A percentile compares a stretch with the other conserved stretches of the same genome.
Evolutionary conservation across 2,329 filamentous ascomycete genomes (phyloP).

Genomic region (Neonectria faginata): DNA sequence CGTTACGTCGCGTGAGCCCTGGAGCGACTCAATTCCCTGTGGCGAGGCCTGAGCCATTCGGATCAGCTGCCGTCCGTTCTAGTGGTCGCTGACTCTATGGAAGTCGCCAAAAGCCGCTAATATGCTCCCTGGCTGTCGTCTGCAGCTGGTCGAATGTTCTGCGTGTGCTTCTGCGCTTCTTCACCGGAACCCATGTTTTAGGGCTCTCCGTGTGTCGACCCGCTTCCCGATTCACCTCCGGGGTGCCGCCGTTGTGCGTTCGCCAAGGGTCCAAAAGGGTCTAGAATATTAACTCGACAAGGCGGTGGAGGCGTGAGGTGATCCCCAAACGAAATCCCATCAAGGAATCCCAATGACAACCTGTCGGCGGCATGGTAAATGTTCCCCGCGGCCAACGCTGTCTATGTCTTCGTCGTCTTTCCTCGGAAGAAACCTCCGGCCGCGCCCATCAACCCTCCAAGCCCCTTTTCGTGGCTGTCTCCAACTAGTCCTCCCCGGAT

Average conservation of each 20-base stretch:
- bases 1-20: slow-evolving; percentile 13
- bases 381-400: neutral
- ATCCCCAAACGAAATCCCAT: neutral
- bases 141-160: slow-evolving; percentile 41
- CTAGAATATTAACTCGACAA: slow-evolving; percentile 27
- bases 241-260: slow-evolving; percentile 23
- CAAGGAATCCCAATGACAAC: neutral
- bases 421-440: slow-evolving; percentile 69
- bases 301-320: slow-evolving; percentile 14
- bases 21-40: neutral
- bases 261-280: slow-evolving; percentile 29
- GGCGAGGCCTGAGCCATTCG: neutral
- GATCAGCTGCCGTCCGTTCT: neutral
- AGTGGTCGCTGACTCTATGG: neutral
- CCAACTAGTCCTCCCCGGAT: slow-evolving; percentile 77
- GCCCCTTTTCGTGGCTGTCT: slow-evolving; percentile 61
- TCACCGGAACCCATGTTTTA: slow-evolving; percentile 14
- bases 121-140: neutral
- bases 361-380: slow-evolving; percentile 5
- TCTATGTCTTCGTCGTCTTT: slow-evolving; percentile 51
- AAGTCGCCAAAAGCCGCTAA: slow-evolving; percentile 13
- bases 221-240: slow-evolving; percentile 31
- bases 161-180: slow-evolving; percentile 32
- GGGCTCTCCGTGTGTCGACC: slow-evolving; percentile 10
- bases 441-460: slow-evolving; percentile 70